Base-by-base conservation (phyloP, 805 yeast species). In the Starmerella powellii region DNA sequence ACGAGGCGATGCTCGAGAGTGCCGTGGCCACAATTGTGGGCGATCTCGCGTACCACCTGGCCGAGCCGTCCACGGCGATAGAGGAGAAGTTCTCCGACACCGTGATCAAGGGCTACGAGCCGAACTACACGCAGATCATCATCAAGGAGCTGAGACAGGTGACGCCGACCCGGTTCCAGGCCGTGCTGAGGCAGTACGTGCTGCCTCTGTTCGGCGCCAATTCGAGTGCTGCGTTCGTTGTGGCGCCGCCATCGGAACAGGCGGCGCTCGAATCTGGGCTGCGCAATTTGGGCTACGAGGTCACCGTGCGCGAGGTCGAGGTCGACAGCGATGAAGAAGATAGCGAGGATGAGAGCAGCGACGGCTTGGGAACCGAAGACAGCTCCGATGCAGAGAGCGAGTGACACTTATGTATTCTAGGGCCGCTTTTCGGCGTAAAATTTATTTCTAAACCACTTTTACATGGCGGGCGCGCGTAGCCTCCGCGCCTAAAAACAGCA, bases 11-110 rank as follows among this genome's bases (percentile, higher is more conserved):
- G 49, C 63, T 86, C 20, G 75, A 76, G 48, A 87, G 86, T 45
- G 80, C 95, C 1, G 64, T 83, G 21, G 76, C 93, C 42, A 71
- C 82, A 11, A 71, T 84, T 38, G 87, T 86, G 20, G 79, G 79
- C 51, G 65, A 71, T 8, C 64, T 82, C 37, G 93, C 95, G 0
- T 70, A 75, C 19, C 61, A 66, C 4, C 87, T 82, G 50, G 70
- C 77, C n/a, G 78, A 80, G 50, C 68, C 67, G 34, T 70, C 70
- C 43, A 69, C 72, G 31, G 78, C 94, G 0, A 86, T 91, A 13
- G 63, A 68, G 40, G 65, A 70, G 16, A 81, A 78, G 56, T 81
- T 77, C 52, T 59, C 69, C 34, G 88, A 85, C 60, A 70, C 72
- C 46, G 70, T 76, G 21, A 65, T 86, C 54, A 71, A 74, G 53